A percentile compares a stretch with the other conserved stretches of the same genome.
phyloP scores from a whole-genome alignment of 2,329 filamentous ascomycete species.

The Beauveria sp. region DNA sequence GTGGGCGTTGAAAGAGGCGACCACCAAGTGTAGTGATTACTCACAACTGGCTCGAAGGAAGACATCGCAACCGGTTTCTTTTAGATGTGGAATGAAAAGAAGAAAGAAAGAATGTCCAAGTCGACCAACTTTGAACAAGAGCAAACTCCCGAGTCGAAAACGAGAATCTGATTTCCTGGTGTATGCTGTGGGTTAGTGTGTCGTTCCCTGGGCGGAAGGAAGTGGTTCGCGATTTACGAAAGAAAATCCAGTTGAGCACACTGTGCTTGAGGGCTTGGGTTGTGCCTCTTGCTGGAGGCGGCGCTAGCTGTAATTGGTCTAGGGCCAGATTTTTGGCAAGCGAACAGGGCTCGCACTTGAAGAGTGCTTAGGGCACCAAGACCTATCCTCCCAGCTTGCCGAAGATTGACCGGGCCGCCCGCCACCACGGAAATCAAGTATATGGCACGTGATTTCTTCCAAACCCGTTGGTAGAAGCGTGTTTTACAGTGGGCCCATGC shows the following conservation, averaged over 20 bases:
- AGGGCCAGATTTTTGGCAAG: conserved; percentile 24
- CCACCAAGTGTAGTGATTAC: conserved; percentile 25
- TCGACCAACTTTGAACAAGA: conserved; percentile 23
- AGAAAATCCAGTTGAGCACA: conserved; percentile 31
- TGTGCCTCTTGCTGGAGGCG: conserved; percentile 27
- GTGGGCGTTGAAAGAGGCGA: background rate
- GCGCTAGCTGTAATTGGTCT: conserved; percentile 27
- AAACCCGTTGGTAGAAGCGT: background rate
- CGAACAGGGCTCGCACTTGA: conserved; percentile 26
- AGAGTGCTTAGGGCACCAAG: conserved; percentile 33
- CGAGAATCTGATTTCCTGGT: conserved; percentile 29
- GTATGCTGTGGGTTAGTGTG: conserved; percentile 35
- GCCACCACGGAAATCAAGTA: background rate
- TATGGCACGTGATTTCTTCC: background rate
- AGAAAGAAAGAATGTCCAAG: conserved; percentile 26
- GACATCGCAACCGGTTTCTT: conserved; percentile 49
- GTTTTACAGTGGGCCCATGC: background rate
- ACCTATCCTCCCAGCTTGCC: conserved; percentile 26
- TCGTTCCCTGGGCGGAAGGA: conserved; percentile 26
- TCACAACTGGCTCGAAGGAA: conserved; percentile 64
- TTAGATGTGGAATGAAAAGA: conserved; percentile 23
- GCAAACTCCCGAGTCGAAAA: conserved; percentile 30
- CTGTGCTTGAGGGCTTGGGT: conserved; percentile 25
- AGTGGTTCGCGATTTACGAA: conserved; percentile 31
- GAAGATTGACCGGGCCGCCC: conserved; percentile 22